Evolutionary conservation across 805 yeast genomes (phyloP).

Genomic region (Vanderwaltozyma tropicalis): DNA sequence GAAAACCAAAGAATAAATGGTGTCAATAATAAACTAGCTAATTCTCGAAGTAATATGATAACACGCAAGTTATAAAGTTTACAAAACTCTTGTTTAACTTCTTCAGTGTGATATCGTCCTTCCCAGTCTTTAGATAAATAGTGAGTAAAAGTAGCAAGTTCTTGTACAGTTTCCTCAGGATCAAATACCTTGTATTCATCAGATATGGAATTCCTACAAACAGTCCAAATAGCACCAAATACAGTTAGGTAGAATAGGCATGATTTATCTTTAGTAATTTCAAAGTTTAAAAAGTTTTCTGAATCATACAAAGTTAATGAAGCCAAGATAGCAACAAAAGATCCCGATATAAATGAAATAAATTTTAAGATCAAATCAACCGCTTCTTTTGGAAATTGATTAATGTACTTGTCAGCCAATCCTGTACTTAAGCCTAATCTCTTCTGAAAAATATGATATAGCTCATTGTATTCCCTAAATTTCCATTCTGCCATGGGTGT

Average conservation of each 20-base stretch:
- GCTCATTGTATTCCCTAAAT: constrained; percentile 85
- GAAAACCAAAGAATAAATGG: constrained; percentile 88
- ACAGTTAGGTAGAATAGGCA: constrained; percentile 81
- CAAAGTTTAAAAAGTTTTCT: constrained; percentile 83
- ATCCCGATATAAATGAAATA: constrained; percentile 69
- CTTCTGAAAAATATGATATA: constrained; percentile 77
- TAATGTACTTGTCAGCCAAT: constrained; percentile 72
- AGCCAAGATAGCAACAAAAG: constrained; percentile 81
- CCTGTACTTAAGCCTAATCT: constrained; percentile 68
- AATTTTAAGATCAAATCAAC: constrained; percentile 47
- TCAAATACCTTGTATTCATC: constrained; percentile 69
- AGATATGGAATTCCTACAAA: constrained; percentile 61
- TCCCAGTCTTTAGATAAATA: constrained; percentile 84
- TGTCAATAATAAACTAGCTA: constrained; percentile 69
- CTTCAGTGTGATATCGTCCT: constrained; percentile 71
- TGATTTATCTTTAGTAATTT: constrained; percentile 69
- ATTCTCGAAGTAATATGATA: constrained; percentile 60
- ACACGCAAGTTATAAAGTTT: constrained; percentile 65
- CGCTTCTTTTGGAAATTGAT: constrained; percentile 84
- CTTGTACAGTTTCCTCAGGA: constrained; percentile 76
- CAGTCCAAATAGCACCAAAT: constrained; percentile 81
- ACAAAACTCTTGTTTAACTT: constrained; percentile 76
- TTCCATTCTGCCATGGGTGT: constrained; percentile 95
- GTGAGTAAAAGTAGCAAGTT: constrained; percentile 81
- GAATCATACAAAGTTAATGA: constrained; percentile 72